These are phyloP conservation scores for Botrytis pseudocinerea DNA, from an alignment of 2,329 filamentous ascomycete species.

Conservation along the genomic window DNA sequence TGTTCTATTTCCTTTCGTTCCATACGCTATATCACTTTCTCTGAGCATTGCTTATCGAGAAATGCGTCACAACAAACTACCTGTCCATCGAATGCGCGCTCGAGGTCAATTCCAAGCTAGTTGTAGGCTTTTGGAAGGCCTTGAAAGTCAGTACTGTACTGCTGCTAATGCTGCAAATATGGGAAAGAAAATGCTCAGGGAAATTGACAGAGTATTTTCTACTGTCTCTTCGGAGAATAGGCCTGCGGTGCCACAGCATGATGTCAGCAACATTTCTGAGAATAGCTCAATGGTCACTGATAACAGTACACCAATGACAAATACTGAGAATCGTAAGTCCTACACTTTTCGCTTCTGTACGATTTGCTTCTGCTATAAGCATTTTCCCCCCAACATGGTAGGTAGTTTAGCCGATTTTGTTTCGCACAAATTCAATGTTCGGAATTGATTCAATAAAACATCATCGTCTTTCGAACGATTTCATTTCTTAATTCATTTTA, in stretches of 20 bases:
- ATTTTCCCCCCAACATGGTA: not conserved
- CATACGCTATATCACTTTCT: constrained; percentile 61
- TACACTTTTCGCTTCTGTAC: not conserved
- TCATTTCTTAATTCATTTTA: not conserved
- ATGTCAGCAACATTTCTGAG: not conserved
- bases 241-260: not conserved
- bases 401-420: not conserved
- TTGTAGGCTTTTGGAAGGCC: constrained; percentile 53
- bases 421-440: not conserved
- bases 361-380: no score
- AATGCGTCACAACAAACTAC: constrained; percentile 60
- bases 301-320: not conserved
- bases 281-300: not conserved
- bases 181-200: constrained; percentile 32
- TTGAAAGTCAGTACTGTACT: constrained; percentile 59
- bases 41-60: constrained; percentile 64
- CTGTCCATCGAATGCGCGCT: constrained; percentile 59
- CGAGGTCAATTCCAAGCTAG: constrained; percentile 56
- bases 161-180: constrained; percentile 44
- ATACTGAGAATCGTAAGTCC: constrained; percentile 10
- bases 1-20: constrained; percentile 56
- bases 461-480: not conserved
- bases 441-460: not conserved
- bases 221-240: constrained; percentile 20
- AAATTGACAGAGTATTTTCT: constrained; percentile 34